phyloP scores from a whole-genome alignment of 1,284 basidiomycete genomes.

The Cryptococcus sp. region DNA sequence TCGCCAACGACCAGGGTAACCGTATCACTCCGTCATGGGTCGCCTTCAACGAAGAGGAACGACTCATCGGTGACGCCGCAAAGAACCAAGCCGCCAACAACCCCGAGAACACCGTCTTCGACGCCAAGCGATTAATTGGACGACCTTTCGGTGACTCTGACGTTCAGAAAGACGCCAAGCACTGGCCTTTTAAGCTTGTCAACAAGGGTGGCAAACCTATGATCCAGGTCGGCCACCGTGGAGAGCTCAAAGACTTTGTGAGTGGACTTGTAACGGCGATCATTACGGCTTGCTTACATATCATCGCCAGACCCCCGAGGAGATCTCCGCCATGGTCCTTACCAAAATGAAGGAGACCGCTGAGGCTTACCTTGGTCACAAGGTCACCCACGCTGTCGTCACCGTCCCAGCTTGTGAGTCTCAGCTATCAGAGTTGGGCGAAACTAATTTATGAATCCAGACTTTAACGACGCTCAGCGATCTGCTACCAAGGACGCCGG shows the following conservation, averaged over 20 bases:
- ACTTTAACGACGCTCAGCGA: constrained; percentile 99
- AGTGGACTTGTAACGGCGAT: constrained; percentile 12
- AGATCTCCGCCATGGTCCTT: constrained; percentile 84
- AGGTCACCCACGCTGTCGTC: constrained; percentile 96
- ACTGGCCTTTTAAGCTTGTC: constrained; percentile 89
- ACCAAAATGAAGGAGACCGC: constrained; percentile 99
- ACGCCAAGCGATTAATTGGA: constrained; percentile 87
- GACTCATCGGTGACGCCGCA: constrained; percentile 67
- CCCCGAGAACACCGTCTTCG: constrained; percentile 67
- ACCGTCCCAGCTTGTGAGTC: constrained; percentile 84
- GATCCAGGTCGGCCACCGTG: constrained; percentile 84
- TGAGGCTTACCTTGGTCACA: constrained; percentile 94
- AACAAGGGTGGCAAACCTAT: constrained; percentile 83
- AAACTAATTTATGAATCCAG: constrained; percentile 12
- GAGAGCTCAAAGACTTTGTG: constrained; percentile 75
- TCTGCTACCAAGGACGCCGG: constrained; percentile 99
- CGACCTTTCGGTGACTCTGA: constrained; percentile 74
- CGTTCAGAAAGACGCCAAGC: constrained; percentile 74
- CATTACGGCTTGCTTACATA: constrained; percentile 16
- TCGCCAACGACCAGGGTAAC: constrained; percentile 96
- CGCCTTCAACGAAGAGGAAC: constrained; percentile 85
- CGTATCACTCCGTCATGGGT: constrained; percentile 97
- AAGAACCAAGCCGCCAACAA: constrained; percentile 65
- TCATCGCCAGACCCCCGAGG: constrained; percentile 46
- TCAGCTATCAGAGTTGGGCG: constrained; percentile 11